A percentile compares a stretch with the other conserved stretches of the same genome.
Evolutionary conservation across 179 eudicot genomes (phyloP).

Genomic region (Silene vulgaris): DNA sequence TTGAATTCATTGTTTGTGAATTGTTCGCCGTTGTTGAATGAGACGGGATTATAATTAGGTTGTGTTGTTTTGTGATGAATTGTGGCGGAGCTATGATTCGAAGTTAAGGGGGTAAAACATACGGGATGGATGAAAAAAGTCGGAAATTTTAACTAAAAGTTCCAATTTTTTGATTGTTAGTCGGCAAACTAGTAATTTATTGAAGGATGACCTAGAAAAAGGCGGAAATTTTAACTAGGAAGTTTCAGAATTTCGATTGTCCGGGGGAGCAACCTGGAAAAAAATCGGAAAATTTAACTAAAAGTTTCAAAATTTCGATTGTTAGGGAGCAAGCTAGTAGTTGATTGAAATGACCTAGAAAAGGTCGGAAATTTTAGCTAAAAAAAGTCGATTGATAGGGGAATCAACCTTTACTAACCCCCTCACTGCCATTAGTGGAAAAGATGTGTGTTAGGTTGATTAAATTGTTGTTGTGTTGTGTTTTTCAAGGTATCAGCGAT

Average conservation of each 20-base stretch:
- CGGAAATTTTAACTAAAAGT: background rate
- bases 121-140: background rate
- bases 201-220: background rate
- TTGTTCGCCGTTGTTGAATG: background rate
- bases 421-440: background rate
- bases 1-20: background rate
- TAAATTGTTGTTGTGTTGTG: background rate
- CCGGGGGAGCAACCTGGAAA: background rate
- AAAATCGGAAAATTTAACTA: background rate
- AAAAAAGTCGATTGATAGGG: background rate
- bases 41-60: background rate
- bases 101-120: background rate
- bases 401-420: background rate
- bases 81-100: background rate
- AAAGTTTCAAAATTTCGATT: background rate
- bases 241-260: conserved; percentile 4
- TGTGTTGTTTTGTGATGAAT: background rate
- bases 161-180: background rate
- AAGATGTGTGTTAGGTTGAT: conserved; percentile 2
- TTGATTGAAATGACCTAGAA: background rate
- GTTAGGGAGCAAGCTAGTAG: background rate
- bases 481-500: conserved; percentile 62
- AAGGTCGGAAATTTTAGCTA: background rate
- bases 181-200: background rate
- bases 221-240: background rate